Base-by-base conservation (phyloP, 805 yeast species). In the Candida bentonensis region DNA sequence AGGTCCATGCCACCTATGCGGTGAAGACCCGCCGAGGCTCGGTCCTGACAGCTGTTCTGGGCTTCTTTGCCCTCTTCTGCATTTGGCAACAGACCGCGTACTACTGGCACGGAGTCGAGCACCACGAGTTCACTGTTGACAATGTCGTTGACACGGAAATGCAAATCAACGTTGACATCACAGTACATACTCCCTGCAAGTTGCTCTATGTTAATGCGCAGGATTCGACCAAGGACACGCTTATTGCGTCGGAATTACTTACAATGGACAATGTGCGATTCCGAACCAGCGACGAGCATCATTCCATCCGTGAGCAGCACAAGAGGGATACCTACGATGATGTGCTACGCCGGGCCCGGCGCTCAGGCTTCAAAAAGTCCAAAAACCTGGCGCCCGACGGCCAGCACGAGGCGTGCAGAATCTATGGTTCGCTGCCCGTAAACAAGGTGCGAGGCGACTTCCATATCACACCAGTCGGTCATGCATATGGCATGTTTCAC, bases 81-180 rank as follows among this genome's bases (percentile, higher is more conserved):
- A 61, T 84, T 3, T 89, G 94, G 84, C 74, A 84, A 13, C 94
- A 88, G 57, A 63, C 87, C 23, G 95, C 96, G 4, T 80, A 82
- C 13, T 84, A 72, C 58, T 67, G 88, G 46, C 95, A 92, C 44
- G 96, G 96, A 2, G 72, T 71, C 46, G 72, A 82, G 4, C 86
- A 79, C 53, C 82, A 80, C 51, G 83, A 79, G 52, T 92, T 84
- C 59, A 66, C 70, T 2, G 94, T 92, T 3, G 94, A 84, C 54
- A 67, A 70, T 27, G 64, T 66, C 2, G 63, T 85, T 15, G 63
- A 61, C n/a, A 73, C 73, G 46, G 72, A 72, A 26, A 70, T 87
- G 45, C 72, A 71, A 39, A 70, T 92, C 41, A 88, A 92, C 57
- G 41, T 92, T 46, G 96, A 88, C 58, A 58, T 92, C 51, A 70